phyloP scores from a whole-genome alignment of 2,329 filamentous ascomycete genomes.

The Aspergillus ibericus region DNA sequence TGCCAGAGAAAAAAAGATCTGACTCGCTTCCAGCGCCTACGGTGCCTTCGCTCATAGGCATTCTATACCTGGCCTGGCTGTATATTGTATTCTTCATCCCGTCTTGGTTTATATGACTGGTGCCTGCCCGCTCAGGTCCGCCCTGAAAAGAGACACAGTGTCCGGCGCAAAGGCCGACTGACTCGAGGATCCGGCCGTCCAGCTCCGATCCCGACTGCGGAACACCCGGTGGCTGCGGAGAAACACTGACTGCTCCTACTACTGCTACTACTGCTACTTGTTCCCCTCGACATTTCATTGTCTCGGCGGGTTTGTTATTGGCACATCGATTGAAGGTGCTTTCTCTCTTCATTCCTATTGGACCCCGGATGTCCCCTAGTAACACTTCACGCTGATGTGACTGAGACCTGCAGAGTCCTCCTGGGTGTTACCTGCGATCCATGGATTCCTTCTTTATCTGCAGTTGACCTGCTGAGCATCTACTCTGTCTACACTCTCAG shows the following conservation, averaged over 20 bases:
- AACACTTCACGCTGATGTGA: constrained; percentile 17
- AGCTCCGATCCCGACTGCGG: constrained; percentile 10
- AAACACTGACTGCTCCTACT: neutral
- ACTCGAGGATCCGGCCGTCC: neutral
- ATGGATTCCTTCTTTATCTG: constrained; percentile 19
- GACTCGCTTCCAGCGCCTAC: constrained; percentile 3
- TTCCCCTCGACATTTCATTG: neutral
- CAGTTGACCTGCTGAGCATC: constrained; percentile 12
- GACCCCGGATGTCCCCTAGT: neutral
- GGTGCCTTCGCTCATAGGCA: neutral
- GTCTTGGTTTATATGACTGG: neutral
- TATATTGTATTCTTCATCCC: neutral
- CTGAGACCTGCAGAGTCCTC: neutral
- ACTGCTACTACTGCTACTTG: neutral
- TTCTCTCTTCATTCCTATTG: neutral
- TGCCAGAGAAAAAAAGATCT: constrained; percentile 19
- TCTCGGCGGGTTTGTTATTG: constrained; percentile 1
- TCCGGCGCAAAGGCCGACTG: neutral
- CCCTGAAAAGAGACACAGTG: too few relatives aligned
- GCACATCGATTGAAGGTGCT: constrained; percentile 5
- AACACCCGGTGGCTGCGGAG: constrained; percentile 7
- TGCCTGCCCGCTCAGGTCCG: neutral
- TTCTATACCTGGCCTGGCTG: neutral
- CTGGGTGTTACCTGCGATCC: constrained; percentile 12
- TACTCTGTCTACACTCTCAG: neutral